phyloP scores from a whole-genome alignment of 495 filamentous ascomycete genomes.

The Diplogelasinospora grovesii region DNA sequence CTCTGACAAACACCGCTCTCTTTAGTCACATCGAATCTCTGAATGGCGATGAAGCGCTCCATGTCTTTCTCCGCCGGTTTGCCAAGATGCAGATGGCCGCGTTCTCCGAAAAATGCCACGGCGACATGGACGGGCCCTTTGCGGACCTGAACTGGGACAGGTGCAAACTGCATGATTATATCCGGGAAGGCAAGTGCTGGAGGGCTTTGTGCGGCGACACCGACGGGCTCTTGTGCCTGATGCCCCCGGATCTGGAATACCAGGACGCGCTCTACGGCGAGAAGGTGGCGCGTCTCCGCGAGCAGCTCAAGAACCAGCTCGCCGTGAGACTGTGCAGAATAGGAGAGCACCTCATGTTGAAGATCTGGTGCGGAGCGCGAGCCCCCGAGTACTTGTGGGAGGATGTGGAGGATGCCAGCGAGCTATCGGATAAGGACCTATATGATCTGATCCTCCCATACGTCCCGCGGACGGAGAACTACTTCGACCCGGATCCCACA shows the following conservation, averaged over 20 bases:
- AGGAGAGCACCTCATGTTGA: constrained; percentile 12
- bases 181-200: constrained; percentile 29
- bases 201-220: constrained; percentile 16
- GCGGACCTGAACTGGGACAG: constrained; percentile 16
- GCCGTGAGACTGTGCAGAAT: constrained; percentile 15
- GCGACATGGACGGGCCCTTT: constrained; percentile 9
- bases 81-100: constrained; percentile 19
- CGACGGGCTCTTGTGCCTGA: constrained; percentile 20
- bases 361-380: constrained; percentile 19
- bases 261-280: constrained; percentile 19
- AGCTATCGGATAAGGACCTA: constrained; percentile 10
- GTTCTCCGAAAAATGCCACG: constrained; percentile 1
- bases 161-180: constrained; percentile 15
- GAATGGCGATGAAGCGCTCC: constrained; percentile 11
- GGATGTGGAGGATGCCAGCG: constrained; percentile 6
- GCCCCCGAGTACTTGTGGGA: constrained; percentile 25
- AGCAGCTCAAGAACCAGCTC: constrained; percentile 11
- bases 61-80: constrained; percentile 20
- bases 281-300: constrained; percentile 15
- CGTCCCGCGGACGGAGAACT: constrained; percentile 8
- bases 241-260: constrained; percentile 16
- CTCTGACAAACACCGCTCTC: too few relatives aligned
- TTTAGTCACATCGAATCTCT: too few relatives aligned
- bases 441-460: constrained; percentile 13
- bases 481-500: constrained; percentile 9